A percentile compares a stretch with the other conserved stretches of the same genome.
Evolutionary conservation across 352 stramenopile genomes (phyloP).

Genomic region (Pythium volutum): DNA sequence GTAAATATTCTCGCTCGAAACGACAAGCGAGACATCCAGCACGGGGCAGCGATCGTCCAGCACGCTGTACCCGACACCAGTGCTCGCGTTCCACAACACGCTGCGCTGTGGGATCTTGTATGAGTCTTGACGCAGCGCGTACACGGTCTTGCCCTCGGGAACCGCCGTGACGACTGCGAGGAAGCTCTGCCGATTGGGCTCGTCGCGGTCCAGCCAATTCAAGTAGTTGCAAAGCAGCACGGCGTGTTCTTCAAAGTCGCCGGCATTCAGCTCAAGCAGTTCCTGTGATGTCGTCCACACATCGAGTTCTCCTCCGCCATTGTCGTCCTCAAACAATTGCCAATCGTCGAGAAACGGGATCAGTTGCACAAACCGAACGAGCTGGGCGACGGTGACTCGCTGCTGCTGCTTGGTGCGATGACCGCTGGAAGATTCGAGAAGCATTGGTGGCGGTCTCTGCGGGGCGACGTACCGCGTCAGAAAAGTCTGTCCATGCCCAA

Average conservation of each 20-base stretch:
- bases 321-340: slow-evolving; percentile 70
- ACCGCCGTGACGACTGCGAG: slow-evolving; percentile 85
- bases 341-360: slow-evolving; percentile 92
- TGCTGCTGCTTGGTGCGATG: background rate
- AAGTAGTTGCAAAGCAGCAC: slow-evolving; percentile 92
- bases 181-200: slow-evolving; percentile 47
- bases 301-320: slow-evolving; percentile 47
- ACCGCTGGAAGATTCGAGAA: slow-evolving; percentile 12
- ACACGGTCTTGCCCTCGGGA: slow-evolving; percentile 87
- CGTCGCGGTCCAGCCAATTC: slow-evolving; percentile 72
- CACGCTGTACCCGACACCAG: slow-evolving; percentile 69
- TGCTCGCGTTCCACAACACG: slow-evolving; percentile 90
- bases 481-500: slow-evolving; percentile 64
- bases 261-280: slow-evolving; percentile 86
- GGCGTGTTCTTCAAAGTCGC: slow-evolving; percentile 90
- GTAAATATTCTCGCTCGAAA: slow-evolving; percentile 89
- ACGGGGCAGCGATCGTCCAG: slow-evolving; percentile 83
- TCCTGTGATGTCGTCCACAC: slow-evolving; percentile 90
- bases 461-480: slow-evolving; percentile 67
- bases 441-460: slow-evolving; percentile 59
- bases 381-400: slow-evolving; percentile 24
- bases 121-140: slow-evolving; percentile 67
- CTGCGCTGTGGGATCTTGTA: slow-evolving; percentile 44
- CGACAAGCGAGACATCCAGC: slow-evolving; percentile 79
- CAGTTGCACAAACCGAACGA: slow-evolving; percentile 90